A percentile compares a stretch with the other conserved stretches of the same genome.
Conservation (phyloP, 2,329 filamentous ascomycete species). For the Fusarium proliferatum region DNA sequence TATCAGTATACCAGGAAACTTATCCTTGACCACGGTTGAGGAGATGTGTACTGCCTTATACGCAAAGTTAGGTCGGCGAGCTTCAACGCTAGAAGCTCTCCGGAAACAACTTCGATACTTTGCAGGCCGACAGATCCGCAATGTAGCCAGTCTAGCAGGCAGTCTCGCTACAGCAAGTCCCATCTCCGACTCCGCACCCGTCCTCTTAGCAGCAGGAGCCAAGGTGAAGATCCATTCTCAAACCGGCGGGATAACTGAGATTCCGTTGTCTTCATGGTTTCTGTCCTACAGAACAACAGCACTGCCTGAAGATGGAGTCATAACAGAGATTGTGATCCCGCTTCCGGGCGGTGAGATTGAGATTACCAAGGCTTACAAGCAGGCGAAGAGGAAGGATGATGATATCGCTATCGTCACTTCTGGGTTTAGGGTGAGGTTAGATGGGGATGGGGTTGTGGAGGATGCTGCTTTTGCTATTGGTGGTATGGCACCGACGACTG, state of each 20-base stretch:
- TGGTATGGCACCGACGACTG: constrained; percentile 1
- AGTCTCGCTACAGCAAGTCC: constrained; percentile 4
- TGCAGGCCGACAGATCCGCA: not conserved
- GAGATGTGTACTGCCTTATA: not conserved
- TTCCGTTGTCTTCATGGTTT: not conserved
- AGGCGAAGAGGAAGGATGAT: constrained; percentile 4
- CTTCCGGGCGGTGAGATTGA: not conserved
- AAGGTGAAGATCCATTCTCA: not conserved
- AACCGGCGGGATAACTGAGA: rapidly evolving
- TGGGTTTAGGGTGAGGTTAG: not conserved
- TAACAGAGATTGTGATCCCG: not conserved
- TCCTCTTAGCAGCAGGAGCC: not conserved
- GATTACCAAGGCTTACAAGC: not conserved
- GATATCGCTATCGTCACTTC: not conserved
- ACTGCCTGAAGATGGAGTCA: not conserved
- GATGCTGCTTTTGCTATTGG: not conserved
- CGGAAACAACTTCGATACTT: not conserved
- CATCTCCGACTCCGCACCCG: not conserved
- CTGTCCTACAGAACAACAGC: not conserved
- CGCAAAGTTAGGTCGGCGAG: not conserved
- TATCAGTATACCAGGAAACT: not conserved
- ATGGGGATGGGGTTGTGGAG: not conserved
- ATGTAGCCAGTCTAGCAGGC: not conserved
- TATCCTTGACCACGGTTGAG: not conserved
- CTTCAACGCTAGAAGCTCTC: not conserved